Evolutionary conservation across 768 basidiomycete genomes (phyloP), one percentile per base, ranked within the genome.

Genomic region (Suillus americanus): DNA sequence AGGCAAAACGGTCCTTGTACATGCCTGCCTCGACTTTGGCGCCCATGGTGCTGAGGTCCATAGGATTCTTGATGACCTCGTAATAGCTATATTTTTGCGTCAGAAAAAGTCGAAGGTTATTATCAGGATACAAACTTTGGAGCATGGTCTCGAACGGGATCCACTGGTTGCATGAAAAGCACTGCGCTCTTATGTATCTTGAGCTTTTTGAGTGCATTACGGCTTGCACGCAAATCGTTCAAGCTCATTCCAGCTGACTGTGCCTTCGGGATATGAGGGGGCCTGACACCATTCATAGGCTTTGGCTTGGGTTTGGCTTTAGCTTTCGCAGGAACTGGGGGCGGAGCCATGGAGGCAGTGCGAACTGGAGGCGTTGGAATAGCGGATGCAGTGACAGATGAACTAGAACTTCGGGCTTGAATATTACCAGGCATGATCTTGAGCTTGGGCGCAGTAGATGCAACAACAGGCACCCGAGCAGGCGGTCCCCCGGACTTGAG

Each of bases 21-120:
- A 90, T 85, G 7, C 95, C 95, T 63, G 85, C 88, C 69, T 92
- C 89, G 13, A 99, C 79, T 74, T 97, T 98, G 43, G 90, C 90
- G 33, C 83, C 81, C 82, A 97, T 91, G 0, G 95, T 95, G 60
- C 89, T 89, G 20, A 99, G 81, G 72, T 99, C 97, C 94, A 99
- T 98, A 1, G 97, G 97, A 13, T 90, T 83, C 75, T 92, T 92
- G 75, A 99, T 89, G 64, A 95, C 79, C 61, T 92, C 89, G 71
- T 95, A 94, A 75, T 99, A 99, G 69, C 95, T 97, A 65, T 46
- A 62, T 61, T 46, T 57, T 51, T 33, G 48, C 40, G 23, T 48
- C 67, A 46, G 20, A 45, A 60, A 48, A 60, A 18, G 61, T 50
- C 55, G 51, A 64, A 68, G 61, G 51, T 46, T 5, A 28, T 23